A percentile compares a stretch with the other conserved stretches of the same genome.
phyloP scores from a whole-genome alignment of 2,329 filamentous ascomycete species.

The Celoporthe dispersa region DNA sequence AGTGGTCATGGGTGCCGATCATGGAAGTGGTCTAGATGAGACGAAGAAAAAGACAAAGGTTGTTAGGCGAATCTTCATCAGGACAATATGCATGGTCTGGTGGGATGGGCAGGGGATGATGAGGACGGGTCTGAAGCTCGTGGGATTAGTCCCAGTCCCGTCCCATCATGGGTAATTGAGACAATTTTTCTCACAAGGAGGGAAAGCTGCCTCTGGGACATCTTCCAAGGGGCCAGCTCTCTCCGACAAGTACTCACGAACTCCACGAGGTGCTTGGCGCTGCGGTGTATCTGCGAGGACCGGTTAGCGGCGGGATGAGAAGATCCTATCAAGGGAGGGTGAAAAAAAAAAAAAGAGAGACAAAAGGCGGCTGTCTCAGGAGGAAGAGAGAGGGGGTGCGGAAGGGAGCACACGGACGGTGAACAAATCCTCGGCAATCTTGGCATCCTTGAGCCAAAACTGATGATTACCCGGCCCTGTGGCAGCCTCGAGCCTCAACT shows the following conservation, averaged over 20 bases:
- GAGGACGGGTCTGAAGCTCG: not conserved
- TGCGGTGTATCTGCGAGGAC: slow-evolving; percentile 28
- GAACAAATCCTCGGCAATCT: slow-evolving; percentile 30
- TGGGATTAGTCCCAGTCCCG: not conserved
- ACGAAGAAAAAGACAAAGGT: not conserved
- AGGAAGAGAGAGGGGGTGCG: no score
- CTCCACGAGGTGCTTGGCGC: slow-evolving; percentile 29
- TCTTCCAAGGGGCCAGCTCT: slow-evolving; percentile 7
- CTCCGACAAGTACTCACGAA: slow-evolving; percentile 22
- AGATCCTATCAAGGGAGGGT: not conserved
- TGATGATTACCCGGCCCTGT: slow-evolving; percentile 23
- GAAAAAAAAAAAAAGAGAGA: no score
- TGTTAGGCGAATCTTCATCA: not conserved
- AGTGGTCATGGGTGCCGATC: slow-evolving; percentile 24
- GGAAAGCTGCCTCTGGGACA: slow-evolving; percentile 5
- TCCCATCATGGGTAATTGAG: not conserved
- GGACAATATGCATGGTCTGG: no score
- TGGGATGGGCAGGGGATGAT: not conserved
- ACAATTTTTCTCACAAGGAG: slow-evolving; percentile 17
- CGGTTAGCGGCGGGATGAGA: slow-evolving; percentile 1
- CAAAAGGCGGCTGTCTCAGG: not conserved
- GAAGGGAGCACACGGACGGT: slow-evolving; percentile 23
- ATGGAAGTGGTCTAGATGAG: slow-evolving; percentile 22
- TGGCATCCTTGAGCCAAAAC: slow-evolving; percentile 31
- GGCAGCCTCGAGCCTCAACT: not conserved